phyloP scores from a whole-genome alignment of 164 flowering plant genomes.

The Euptelea pleiosperma region DNA sequence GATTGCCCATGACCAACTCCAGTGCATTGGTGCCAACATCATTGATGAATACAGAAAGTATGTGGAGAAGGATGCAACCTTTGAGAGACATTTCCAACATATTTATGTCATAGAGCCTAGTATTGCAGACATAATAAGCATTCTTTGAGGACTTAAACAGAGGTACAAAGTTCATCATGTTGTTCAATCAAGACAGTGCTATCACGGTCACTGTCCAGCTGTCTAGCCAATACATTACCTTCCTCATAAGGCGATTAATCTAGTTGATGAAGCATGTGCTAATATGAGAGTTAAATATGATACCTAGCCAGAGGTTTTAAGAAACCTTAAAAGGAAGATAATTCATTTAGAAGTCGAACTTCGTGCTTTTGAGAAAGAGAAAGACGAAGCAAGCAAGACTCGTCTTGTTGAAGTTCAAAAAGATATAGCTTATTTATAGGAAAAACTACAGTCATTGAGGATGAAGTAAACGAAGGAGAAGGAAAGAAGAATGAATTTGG shows the following conservation, averaged over 20 bases:
- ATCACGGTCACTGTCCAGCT: conserved; percentile 66
- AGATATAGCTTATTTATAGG: conserved; percentile 78
- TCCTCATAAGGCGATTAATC: conserved; percentile 86
- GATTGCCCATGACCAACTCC: conserved; percentile 76
- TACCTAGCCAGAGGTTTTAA: conserved; percentile 85
- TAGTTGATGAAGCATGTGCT: conserved; percentile 95
- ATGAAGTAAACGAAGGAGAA: conserved; percentile 82
- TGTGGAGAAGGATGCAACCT: no score
- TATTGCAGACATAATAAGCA: no score
- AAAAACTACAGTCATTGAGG: conserved; percentile 67
- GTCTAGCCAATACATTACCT: conserved; percentile 62
- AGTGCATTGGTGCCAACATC: conserved; percentile 84
- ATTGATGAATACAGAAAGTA: no score
- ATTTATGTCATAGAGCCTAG: conserved; percentile 81
- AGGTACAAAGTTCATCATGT: conserved; percentile 80
- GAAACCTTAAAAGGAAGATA: conserved; percentile 69
- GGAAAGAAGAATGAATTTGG: conserved; percentile 74
- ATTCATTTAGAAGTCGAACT: conserved; percentile 75
- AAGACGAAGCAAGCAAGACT: conserved; percentile 87
- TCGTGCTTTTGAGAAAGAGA: conserved; percentile 85
- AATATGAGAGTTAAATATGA: conserved; percentile 88
- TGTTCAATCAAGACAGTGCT: conserved; percentile 72
- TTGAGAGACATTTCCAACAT: conserved; percentile 76
- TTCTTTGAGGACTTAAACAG: conserved; percentile 75
- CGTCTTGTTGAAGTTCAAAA: conserved; percentile 63